Base-by-base conservation (phyloP, 202 grass and related monocot species). In the Cymbopogon flexuosus region DNA sequence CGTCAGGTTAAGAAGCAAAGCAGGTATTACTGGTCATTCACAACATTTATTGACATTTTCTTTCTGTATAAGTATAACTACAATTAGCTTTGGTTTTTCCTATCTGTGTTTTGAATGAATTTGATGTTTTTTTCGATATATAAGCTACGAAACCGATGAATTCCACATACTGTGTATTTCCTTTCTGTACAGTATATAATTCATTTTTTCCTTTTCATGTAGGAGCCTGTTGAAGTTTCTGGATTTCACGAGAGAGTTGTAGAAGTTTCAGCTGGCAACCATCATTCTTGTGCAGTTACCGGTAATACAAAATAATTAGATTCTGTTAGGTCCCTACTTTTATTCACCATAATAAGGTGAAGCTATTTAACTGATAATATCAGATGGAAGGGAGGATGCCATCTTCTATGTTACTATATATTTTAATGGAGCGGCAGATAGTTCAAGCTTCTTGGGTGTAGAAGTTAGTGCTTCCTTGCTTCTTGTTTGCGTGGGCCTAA, bases 271-370 rank as follows among this genome's bases (percentile, higher is more conserved):
- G 90, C 92, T 84, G 84, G 92, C 67, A 94, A 91, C 68, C 75
- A 94, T 65, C 94, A 97, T 91, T 97, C 94, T 68, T 89, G 81
- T 84, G 88, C 84, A 77, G 42, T 97, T 76, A 94, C 91, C 81
- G 92, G 91, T 97, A 84, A 94, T 88, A 19, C 46, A 84, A 72
- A 76, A 88, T 29, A 64, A 39, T 58, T 62, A 22, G 3, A 33
- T 68, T 52, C 16, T 42, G 22, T 41, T 78, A 59, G 36, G 33
- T 75, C 29, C 57, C 21, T 72, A 24, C 24, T 81, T 80, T 79
- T 30, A 40, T 89, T 81, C 31, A 66, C 10, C n/a, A 37, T 15
- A 81, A 81, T 22, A 78, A 59, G 57, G 2, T 76, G 29, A 27
- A 27, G 27, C 27, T 27, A 27, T 27, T 27, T 27, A 27, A 27